Base-by-base conservation (phyloP, 2,329 filamentous ascomycete genomes). In the Trichophyton verrucosum region DNA sequence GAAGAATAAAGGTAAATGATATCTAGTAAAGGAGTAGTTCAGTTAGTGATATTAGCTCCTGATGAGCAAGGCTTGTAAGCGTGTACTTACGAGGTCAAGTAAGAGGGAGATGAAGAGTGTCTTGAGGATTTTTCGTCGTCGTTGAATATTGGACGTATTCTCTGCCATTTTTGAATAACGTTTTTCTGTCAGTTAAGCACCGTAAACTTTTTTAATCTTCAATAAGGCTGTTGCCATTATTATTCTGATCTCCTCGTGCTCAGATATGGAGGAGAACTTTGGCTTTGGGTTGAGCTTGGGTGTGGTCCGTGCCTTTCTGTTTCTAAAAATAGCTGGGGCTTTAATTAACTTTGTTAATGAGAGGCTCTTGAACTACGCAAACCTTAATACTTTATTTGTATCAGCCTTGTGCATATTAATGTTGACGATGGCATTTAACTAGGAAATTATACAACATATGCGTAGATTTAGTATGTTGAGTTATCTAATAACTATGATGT, bases 1-100 rank as follows among this genome's bases (percentile, higher is more conserved):
- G 94, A 7, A 99, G 86, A 71, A 97, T 97, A 72, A 99, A 96
- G 33, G 94, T 99, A 74, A 99, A 99, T 61, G 92, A 96, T 69
- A 97, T 89, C 92, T 96, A 65, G 40, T 61, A 51, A 66, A 60
- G 36, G 58, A 60, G 42, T 44, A 17, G n/a, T n/a, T 44, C n/a
- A 17, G 15, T 44, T n/a, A n/a, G n/a, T n/a, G 40, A n/a, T n/a
- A 44, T 44, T 15, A 7, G n/a, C 15, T 15, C n/a, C 20, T 44
- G n/a, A 1, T 44, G 40, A 8, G 7, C 40, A n/a, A 44, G 40
- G 40, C 40, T 7, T 20, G 40, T 17, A 17, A n/a, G 17, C 3
- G 24, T 22, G 20, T 47, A 47, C 82, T 66, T 82, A 96, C 92
- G 75, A 97, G 76, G 74, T 97, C 92, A 11, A 97, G 81, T 15